Percentiles rank a stretch among this genome's conserved stretches.
These are phyloP conservation scores for Crepidotus variabilis DNA, from an alignment of 768 basidiomycete genomes.

Conservation along the genomic window DNA sequence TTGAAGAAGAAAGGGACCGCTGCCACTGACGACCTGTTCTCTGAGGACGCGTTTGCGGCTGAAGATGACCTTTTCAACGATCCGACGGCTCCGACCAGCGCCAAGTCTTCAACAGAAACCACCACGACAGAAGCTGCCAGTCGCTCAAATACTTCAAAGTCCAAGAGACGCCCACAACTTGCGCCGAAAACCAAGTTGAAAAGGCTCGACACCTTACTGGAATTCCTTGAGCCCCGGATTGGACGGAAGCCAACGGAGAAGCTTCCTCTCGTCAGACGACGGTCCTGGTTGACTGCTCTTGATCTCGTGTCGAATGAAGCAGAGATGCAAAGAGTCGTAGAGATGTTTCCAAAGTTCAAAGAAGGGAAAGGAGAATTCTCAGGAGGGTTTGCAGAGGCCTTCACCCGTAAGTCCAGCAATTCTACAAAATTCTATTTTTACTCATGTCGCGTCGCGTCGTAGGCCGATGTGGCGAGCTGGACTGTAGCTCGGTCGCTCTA, in stretches of 20 bases:
- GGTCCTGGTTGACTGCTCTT: conserved; percentile 48
- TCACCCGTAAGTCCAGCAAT: conserved; percentile 45
- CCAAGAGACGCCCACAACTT: conserved; percentile 21
- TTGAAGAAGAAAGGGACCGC: conserved; percentile 28
- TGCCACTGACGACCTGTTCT: conserved; percentile 27
- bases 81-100: conserved; percentile 6
- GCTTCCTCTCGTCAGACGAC: conserved; percentile 34
- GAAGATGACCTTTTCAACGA: conserved; percentile 19
- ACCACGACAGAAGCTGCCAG: neutral
- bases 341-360: conserved; percentile 48
- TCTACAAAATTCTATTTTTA: neutral
- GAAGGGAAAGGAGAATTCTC: conserved; percentile 38
- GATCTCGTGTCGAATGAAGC: conserved; percentile 45
- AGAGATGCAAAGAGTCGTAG: conserved; percentile 43
- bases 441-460: neutral
- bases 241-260: conserved; percentile 33
- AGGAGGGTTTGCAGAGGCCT: conserved; percentile 37
- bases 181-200: conserved; percentile 23
- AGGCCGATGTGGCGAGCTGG: conserved; percentile 64
- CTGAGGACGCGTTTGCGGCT: conserved; percentile 16
- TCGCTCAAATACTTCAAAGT: conserved; percentile 2
- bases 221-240: conserved; percentile 34
- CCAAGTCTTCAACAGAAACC: neutral
- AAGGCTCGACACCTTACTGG: conserved; percentile 31
- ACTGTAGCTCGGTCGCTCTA: conserved; percentile 52